Percentiles rank a stretch among this genome's conserved stretches.
Conservation (phyloP, 2,329 filamentous ascomycete genomes). For the Bipolaris oryzae region DNA sequence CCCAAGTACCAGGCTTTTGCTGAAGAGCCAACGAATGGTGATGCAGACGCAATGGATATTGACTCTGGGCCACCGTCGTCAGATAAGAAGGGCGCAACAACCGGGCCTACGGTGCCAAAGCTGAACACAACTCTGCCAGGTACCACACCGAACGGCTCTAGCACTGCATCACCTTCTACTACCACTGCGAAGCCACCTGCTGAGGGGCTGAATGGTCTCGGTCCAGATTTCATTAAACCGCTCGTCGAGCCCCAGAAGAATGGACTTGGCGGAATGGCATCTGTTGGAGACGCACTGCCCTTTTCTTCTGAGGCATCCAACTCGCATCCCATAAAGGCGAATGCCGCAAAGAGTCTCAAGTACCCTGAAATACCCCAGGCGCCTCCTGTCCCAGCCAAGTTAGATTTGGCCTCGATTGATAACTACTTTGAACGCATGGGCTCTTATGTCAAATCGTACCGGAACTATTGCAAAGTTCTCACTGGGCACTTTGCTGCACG, state of each 20-base stretch:
- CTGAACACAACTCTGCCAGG: slow-evolving; percentile 9
- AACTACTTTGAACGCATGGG: slow-evolving; percentile 61
- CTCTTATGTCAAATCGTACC: slow-evolving; percentile 63
- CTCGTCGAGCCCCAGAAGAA: slow-evolving; percentile 52
- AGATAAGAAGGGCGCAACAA: slow-evolving; percentile 9
- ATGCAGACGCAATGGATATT: slow-evolving; percentile 56
- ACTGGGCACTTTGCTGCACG: slow-evolving; percentile 62
- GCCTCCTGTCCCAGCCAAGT: slow-evolving; percentile 52
- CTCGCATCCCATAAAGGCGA: slow-evolving; percentile 50
- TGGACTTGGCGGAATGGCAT: slow-evolving; percentile 60
- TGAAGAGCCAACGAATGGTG: slow-evolving; percentile 33
- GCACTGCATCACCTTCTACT: slow-evolving; percentile 23
- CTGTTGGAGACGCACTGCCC: slow-evolving; percentile 61
- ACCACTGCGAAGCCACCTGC: slow-evolving; percentile 19
- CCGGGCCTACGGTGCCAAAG: slow-evolving; percentile 12
- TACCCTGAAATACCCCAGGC: slow-evolving; percentile 60
- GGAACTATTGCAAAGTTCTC: slow-evolving; percentile 61
- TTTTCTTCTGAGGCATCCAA: slow-evolving; percentile 62
- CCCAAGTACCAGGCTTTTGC: slow-evolving; percentile 41
- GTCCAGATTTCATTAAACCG: slow-evolving; percentile 57
- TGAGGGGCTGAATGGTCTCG: slow-evolving; percentile 53
- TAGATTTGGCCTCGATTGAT: slow-evolving; percentile 57
- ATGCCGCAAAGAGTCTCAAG: slow-evolving; percentile 50
- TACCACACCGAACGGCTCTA: slow-evolving; percentile 24
- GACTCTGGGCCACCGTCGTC: slow-evolving; percentile 46